These are phyloP conservation scores for Paramyrothecium roridum DNA, from an alignment of 2,329 filamentous ascomycete genomes.

Conservation along the genomic window DNA sequence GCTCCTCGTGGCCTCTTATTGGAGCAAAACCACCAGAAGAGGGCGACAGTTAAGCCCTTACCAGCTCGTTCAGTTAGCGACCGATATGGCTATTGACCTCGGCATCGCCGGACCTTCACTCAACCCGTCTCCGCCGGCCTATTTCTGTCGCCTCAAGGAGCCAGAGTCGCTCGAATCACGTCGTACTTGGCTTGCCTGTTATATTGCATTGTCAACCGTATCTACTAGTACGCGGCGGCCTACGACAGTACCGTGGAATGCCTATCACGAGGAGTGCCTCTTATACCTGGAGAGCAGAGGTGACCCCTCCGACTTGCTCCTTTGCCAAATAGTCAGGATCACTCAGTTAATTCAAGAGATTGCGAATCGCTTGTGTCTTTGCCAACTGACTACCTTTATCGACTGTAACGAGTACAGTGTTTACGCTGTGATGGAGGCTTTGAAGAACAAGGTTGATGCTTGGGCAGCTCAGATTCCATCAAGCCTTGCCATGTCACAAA, in stretches of 20 bases:
- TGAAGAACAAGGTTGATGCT: conserved; percentile 1
- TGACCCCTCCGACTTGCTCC: not conserved
- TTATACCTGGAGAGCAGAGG: not conserved
- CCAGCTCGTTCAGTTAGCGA: not conserved
- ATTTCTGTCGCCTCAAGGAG: not conserved
- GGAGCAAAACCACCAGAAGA: not conserved
- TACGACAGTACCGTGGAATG: not conserved
- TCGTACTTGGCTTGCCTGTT: conserved; percentile 4
- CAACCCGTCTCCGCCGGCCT: not conserved
- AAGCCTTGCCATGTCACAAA: not conserved
- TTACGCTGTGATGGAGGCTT: not conserved
- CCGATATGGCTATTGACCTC: conserved; percentile 2
- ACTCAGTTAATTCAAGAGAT: not conserved
- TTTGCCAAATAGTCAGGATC: conserved; percentile 1
- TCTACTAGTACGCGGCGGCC: not conserved
- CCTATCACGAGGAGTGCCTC: not conserved
- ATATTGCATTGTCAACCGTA: not conserved
- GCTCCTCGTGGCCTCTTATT: conserved; percentile 1
- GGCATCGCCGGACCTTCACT: not conserved
- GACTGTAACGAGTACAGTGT: not conserved
- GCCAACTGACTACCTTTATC: not conserved
- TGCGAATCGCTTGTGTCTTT: not conserved
- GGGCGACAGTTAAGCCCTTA: not conserved
- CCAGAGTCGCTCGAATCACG: not conserved
- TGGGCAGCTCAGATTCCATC: conserved; percentile 2